phyloP scores from a whole-genome alignment of 2,329 filamentous ascomycete species.

The Cladorrhinum sp. region DNA sequence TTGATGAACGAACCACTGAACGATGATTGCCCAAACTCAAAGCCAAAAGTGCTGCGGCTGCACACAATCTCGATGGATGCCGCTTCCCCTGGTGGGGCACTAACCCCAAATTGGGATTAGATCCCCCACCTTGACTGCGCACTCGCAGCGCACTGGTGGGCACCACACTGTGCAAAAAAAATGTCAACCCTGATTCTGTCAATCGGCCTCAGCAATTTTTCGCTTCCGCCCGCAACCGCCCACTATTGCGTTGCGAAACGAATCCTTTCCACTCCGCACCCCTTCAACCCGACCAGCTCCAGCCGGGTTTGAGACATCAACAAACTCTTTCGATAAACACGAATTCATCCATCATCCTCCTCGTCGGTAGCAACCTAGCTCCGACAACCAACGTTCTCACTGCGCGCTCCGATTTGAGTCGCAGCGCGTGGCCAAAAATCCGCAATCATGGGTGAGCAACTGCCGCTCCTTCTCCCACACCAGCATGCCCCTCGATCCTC shows the following conservation, averaged over 20 bases:
- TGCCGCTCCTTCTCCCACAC: slow-evolving; percentile 4
- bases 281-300: slow-evolving; percentile 9
- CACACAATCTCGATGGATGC: neutral
- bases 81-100: slow-evolving; percentile 14
- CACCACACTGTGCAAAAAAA: slow-evolving; percentile 25
- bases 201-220: slow-evolving; percentile 24
- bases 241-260: slow-evolving; percentile 15
- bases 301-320: neutral
- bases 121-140: neutral
- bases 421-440: slow-evolving; percentile 32
- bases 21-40: neutral
- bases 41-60: neutral
- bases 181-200: slow-evolving; percentile 27
- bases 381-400: slow-evolving; percentile 19
- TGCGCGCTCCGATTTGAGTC: slow-evolving; percentile 31
- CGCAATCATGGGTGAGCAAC: slow-evolving; percentile 35
- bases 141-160: neutral
- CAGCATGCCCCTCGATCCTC: slow-evolving; percentile 2
- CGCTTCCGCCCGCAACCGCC: slow-evolving; percentile 21
- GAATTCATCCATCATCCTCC: slow-evolving; percentile 3
- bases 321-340: neutral
- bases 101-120: slow-evolving; percentile 17
- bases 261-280: slow-evolving; percentile 14
- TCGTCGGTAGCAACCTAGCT: slow-evolving; percentile 13
- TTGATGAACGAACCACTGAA: neutral